Percentiles rank a stretch among this genome's conserved stretches.
These are phyloP conservation scores for Moesziomyces globuligerus DNA, from an alignment of 1,284 basidiomycete genomes.

Conservation along the genomic window DNA sequence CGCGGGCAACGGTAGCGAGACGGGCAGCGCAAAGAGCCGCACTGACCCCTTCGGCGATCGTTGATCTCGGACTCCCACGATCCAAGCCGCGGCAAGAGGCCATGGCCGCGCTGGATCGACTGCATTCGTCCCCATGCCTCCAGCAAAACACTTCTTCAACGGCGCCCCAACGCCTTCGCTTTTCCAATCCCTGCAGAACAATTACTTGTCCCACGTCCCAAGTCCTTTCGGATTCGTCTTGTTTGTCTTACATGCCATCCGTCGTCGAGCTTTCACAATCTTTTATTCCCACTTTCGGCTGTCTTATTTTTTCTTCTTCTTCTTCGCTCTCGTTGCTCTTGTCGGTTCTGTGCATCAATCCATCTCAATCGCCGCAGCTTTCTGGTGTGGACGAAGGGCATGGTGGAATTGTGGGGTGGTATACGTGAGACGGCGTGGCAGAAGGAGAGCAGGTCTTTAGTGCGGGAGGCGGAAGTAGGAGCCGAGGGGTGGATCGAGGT, in stretches of 20 bases:
- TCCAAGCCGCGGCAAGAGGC: too few species aligned
- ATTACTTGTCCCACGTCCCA: conserved; percentile 1
- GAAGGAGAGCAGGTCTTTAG: too few species aligned
- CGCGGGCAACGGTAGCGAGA: conserved; percentile 42
- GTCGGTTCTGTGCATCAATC: too few species aligned
- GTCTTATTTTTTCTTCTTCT: conserved; percentile 1
- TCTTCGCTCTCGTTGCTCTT: conserved; percentile 3
- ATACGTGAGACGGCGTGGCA: too few species aligned
- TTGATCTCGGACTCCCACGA: conserved; percentile 1
- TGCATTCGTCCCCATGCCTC: neutral
- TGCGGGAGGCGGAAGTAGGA: conserved; percentile 7
- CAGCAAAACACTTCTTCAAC: neutral
- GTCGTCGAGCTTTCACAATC: neutral
- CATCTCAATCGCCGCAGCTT: too few species aligned
- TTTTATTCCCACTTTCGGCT: neutral
- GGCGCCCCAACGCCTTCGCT: neutral
- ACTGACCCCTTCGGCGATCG: conserved; percentile 45
- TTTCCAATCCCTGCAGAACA: conserved; percentile 8
- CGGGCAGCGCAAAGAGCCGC: conserved; percentile 34
- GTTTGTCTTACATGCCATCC: neutral
- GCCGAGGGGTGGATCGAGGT: conserved; percentile 13
- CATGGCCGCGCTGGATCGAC: too few species aligned
- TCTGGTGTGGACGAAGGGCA: too few species aligned
- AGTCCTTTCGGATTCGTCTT: conserved; percentile 4
- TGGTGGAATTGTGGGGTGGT: too few species aligned